These are phyloP conservation scores for Xanthoceras sorbifolium DNA, from an alignment of 345 rosid species.

Conservation along the genomic window DNA sequence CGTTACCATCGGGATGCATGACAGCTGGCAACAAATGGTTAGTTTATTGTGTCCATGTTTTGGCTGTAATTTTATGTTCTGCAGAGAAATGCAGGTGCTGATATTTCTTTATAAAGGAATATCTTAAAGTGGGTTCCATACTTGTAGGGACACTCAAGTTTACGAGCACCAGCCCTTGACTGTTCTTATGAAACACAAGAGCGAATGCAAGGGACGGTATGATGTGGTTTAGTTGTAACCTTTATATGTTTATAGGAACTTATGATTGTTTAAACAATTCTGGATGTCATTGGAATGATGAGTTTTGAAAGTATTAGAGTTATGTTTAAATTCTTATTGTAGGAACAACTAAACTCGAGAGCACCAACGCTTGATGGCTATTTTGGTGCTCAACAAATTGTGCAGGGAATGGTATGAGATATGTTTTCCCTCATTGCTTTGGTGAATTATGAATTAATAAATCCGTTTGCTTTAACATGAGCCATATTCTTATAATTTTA, in stretches of 20 bases:
- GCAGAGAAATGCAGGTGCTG: neutral
- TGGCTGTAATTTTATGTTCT: neutral
- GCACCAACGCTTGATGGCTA: slow-evolving; percentile 33
- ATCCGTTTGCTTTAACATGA: neutral
- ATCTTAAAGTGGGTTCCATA: slow-evolving; percentile 20
- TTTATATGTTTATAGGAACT: neutral
- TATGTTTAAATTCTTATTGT: neutral
- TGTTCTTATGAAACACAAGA: slow-evolving; percentile 38
- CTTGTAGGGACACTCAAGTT: slow-evolving; percentile 36
- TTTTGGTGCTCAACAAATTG: slow-evolving; percentile 41
- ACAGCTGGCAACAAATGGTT: slow-evolving; percentile 52
- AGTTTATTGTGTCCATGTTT: slow-evolving; percentile 20
- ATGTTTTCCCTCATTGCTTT: neutral
- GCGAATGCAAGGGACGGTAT: slow-evolving; percentile 35
- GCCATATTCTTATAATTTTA: neutral
- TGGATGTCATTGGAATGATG: slow-evolving; percentile 16
- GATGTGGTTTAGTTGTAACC: slow-evolving; percentile 13
- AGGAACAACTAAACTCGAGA: slow-evolving; percentile 49
- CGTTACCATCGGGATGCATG: slow-evolving; percentile 38
- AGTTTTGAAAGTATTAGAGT: slow-evolving; percentile 14
- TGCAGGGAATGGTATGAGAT: slow-evolving; percentile 39
- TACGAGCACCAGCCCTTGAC: slow-evolving; percentile 30
- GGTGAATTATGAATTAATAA: neutral
- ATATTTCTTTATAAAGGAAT: slow-evolving; percentile 5
- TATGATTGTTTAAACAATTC: slow-evolving; percentile 2